phyloP scores from a whole-genome alignment of 352 stramenopile species.

The Paralagenidium karlingii region DNA sequence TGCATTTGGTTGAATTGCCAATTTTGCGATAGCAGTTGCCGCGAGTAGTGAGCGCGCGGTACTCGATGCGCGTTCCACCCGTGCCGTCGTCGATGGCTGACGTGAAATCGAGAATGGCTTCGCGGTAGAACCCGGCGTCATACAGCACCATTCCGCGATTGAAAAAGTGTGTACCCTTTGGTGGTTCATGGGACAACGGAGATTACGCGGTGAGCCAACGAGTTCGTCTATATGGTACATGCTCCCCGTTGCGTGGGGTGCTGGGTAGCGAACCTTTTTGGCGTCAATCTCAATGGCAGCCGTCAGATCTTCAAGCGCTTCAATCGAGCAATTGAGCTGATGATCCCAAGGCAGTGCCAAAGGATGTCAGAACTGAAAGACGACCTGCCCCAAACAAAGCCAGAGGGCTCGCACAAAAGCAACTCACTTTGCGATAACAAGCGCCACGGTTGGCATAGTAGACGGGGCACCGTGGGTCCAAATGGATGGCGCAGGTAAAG shows the following conservation, averaged over 20 bases:
- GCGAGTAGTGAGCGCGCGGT: conserved; percentile 47
- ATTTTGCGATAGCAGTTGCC: conserved; percentile 52
- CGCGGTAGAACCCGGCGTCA: conserved; percentile 42
- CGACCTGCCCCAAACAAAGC: too few relatives aligned
- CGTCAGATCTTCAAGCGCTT: conserved; percentile 57
- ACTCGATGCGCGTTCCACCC: conserved; percentile 40
- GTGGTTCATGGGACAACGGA: not conserved
- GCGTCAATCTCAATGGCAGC: conserved; percentile 54
- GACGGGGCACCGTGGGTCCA: conserved; percentile 50
- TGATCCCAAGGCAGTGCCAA: not conserved
- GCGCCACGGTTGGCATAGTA: conserved; percentile 64
- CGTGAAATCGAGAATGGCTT: conserved; percentile 61
- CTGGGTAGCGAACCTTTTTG: conserved; percentile 18
- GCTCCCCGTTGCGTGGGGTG: not conserved
- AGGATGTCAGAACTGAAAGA: not conserved
- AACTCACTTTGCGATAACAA: conserved; percentile 70
- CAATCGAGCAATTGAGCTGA: conserved; percentile 28
- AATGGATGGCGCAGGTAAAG: conserved; percentile 34
- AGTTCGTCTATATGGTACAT: too few relatives aligned
- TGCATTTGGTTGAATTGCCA: conserved; percentile 43
- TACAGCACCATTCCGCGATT: conserved; percentile 63
- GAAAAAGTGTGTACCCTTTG: conserved; percentile 45
- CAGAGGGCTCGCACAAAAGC: too few relatives aligned
- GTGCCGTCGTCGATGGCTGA: conserved; percentile 60
- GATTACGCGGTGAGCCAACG: too few relatives aligned